A percentile compares a stretch with the other conserved stretches of the same genome.
Conservation (phyloP, 495 filamentous ascomycete species). For the Penicillium malachiteum region DNA sequence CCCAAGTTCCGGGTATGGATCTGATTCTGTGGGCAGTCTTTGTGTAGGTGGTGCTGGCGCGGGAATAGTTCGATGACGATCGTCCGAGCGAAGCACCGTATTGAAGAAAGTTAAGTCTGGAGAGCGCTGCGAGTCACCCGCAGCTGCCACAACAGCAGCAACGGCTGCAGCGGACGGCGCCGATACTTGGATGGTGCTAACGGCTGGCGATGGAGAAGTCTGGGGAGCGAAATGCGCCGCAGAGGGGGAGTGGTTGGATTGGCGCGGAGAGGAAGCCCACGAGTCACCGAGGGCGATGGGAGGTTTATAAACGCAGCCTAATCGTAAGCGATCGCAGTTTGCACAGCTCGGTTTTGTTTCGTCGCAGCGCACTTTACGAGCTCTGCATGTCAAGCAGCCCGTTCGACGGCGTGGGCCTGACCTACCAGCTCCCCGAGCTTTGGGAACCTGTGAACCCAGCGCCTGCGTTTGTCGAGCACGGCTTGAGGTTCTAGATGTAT, state of each 20-base stretch:
- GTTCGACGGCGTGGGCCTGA: conserved; percentile 44
- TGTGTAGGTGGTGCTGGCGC: conserved; percentile 10
- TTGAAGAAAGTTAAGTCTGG: conserved; percentile 35
- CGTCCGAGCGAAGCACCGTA: conserved; percentile 32
- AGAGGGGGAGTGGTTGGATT: conserved; percentile 4
- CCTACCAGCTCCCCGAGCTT: conserved; percentile 38
- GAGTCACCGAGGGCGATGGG: conserved; percentile 13
- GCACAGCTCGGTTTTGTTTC: conserved; percentile 40
- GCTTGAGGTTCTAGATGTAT: neutral
- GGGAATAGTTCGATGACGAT: conserved; percentile 19
- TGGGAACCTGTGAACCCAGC: conserved; percentile 25
- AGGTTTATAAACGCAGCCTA: conserved; percentile 36
- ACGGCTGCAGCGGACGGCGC: conserved; percentile 12
- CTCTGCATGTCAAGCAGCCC: conserved; percentile 46
- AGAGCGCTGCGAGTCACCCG: conserved; percentile 12
- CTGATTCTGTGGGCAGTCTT: conserved; percentile 10
- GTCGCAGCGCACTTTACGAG: conserved; percentile 48
- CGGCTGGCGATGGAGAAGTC: conserved; percentile 13
- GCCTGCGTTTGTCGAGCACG: conserved; percentile 39
- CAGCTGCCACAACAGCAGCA: conserved; percentile 2
- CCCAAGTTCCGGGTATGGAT: conserved; percentile 19
- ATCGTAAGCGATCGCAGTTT: conserved; percentile 38
- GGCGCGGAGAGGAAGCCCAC: conserved; percentile 13
- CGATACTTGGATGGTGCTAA: conserved; percentile 5
- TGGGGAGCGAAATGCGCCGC: conserved; percentile 13